Percentiles rank a stretch among this genome's conserved stretches.
Evolutionary conservation across 345 rosid species (phyloP).

Genomic region (Physaria fendleri): DNA sequence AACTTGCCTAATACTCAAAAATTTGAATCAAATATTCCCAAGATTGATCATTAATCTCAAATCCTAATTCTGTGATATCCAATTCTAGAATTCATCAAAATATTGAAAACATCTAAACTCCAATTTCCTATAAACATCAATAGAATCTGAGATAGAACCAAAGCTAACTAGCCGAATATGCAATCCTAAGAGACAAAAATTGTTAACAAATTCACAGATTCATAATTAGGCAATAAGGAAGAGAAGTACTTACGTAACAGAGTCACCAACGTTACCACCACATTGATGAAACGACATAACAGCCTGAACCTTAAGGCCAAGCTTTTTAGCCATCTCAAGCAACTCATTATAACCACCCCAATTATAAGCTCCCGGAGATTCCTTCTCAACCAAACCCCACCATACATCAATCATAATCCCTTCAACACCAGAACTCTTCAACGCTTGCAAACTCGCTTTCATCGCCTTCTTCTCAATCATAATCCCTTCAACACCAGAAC

Average conservation of each 20-base stretch:
- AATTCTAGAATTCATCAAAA: neutral
- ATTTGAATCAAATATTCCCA: neutral
- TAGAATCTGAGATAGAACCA: neutral
- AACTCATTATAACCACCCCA: constrained; percentile 95
- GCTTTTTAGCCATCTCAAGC: constrained; percentile 81
- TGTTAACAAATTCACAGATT: neutral
- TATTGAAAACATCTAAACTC: too few relatives aligned
- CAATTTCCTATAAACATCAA: neutral
- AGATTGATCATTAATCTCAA: neutral
- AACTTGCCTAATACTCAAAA: constrained; percentile 10
- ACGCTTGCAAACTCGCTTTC: constrained; percentile 89
- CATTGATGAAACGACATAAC: constrained; percentile 99
- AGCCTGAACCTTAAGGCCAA: constrained; percentile 93
- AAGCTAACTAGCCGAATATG: neutral
- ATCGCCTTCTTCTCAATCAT: constrained; percentile 88
- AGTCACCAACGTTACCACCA: constrained; percentile 99
- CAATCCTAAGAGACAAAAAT: neutral
- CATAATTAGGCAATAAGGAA: neutral
- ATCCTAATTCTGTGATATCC: neutral
- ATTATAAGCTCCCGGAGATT: constrained; percentile 65
- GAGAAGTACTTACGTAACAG: constrained; percentile 56
- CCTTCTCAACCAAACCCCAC: constrained; percentile 99
- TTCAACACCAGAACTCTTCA: constrained; percentile 94
- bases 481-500: constrained; percentile 92
- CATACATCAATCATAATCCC: constrained; percentile 98